Conservation (phyloP, 306 rosid species). For the Pyrus bretschneideri region DNA sequence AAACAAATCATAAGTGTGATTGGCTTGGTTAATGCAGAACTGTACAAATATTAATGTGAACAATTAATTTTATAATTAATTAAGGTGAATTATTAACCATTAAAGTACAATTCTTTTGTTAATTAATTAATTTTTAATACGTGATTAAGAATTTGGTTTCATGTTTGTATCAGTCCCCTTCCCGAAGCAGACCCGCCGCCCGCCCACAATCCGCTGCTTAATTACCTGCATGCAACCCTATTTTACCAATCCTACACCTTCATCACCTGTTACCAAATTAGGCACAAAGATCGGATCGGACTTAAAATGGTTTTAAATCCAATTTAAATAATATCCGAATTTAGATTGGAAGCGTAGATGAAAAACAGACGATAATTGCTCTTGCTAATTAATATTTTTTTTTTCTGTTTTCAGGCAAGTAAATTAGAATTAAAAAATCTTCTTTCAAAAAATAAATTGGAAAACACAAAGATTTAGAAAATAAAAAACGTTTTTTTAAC, state of each 20-base stretch:
- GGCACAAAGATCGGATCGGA: no score
- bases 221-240: not conserved
- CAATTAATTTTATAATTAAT: not conserved
- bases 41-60: not conserved
- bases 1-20: no score
- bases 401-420: not conserved
- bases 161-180: not conserved
- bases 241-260: not conserved
- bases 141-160: not conserved
- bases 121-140: not conserved
- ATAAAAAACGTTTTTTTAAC: no score
- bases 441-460: not conserved
- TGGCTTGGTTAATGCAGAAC: not conserved
- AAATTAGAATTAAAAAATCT: not conserved
- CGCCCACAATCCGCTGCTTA: not conserved
- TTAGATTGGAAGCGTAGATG: not conserved
- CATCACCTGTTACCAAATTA: no score
- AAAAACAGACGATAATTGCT: not conserved
- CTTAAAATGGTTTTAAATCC: no score
- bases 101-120: not conserved
- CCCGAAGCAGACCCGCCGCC: not conserved
- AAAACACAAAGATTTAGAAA: not conserved
- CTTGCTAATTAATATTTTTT: not conserved
- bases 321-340: no score
- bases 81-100: not conserved